phyloP scores from a whole-genome alignment of 1,284 basidiomycete species.

The Boletus mariae region DNA sequence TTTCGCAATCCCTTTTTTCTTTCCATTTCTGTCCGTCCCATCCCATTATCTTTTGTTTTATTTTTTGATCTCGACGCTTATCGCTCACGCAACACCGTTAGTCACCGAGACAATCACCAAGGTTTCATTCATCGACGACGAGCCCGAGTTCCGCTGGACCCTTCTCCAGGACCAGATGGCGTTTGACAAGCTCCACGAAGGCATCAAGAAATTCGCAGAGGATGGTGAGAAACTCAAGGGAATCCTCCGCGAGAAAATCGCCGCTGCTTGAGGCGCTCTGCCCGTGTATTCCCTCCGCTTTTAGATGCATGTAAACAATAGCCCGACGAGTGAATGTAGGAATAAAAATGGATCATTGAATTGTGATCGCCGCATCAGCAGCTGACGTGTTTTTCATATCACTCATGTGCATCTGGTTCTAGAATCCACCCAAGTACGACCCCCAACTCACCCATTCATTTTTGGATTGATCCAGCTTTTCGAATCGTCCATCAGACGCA shows the following conservation, averaged over 20 bases:
- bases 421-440: background rate
- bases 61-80: background rate
- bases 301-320: background rate
- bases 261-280: conserved; percentile 19
- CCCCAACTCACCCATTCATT: background rate
- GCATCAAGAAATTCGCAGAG: conserved; percentile 95
- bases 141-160: conserved; percentile 93
- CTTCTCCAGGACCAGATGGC: conserved; percentile 93
- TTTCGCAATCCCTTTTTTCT: background rate
- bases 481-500: too few relatives aligned
- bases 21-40: background rate
- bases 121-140: conserved; percentile 87
- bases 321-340: too few relatives aligned
- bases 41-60: background rate
- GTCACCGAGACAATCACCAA: conserved; percentile 67
- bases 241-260: conserved; percentile 77
- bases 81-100: conserved; percentile 14
- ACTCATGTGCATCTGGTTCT: background rate
- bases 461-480: background rate
- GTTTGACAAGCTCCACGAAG: conserved; percentile 95
- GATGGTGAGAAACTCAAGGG: conserved; percentile 90
- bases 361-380: background rate
- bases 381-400: background rate
- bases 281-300: background rate
- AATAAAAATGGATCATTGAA: too few relatives aligned